Evolutionary conservation across 768 basidiomycete genomes (phyloP), one percentile per base, ranked within the genome.

Genomic region (Calocera viscosa): DNA sequence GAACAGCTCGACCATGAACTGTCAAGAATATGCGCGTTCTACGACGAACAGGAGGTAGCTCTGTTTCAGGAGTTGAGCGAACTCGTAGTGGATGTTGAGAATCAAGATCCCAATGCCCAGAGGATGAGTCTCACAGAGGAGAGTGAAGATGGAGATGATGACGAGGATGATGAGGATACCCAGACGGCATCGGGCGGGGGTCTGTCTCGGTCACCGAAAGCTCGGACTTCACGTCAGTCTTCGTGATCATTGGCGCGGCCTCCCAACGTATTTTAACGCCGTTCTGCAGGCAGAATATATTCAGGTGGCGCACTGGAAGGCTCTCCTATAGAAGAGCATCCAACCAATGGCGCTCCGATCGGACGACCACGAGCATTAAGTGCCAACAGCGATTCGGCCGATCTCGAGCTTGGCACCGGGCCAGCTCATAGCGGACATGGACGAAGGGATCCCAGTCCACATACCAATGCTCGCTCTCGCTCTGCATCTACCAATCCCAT

Each of bases 1-100:
- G 85, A 88, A 0, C 80, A 93, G 0, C 81, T 96, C 33, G 88
- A 96, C 75, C 80, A 82, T 68, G 94, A 99, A 72, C 80, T 94
- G 33, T 79, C 80, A 72, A 96, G 94, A 81, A 86, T 97, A 19
- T 77, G 79, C 24, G 65, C 78, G 0, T 98, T 98, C 75, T 98
- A 97, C 75, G 81, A 82, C 60, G 72, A 76, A 1, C 91, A 94
- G 75, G 87, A 90, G 72, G 82, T 80, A 49, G 89, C 94, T 63
- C 77, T 96, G 1, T 71, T 82, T 2, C 81, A 82, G 0, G 87
- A 88, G 34, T 76, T 88, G 2, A 75, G 76, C 0, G 81, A 82
- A 26, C 73, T 91, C 66, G 85, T 88, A 71, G 80, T 79, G 24
- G 79, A 84, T 32, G 80, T 89, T 1, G 71, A 76, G 24, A 75